Conservation (phyloP, 768 basidiomycete genomes). For the Mrakia frigida region DNA sequence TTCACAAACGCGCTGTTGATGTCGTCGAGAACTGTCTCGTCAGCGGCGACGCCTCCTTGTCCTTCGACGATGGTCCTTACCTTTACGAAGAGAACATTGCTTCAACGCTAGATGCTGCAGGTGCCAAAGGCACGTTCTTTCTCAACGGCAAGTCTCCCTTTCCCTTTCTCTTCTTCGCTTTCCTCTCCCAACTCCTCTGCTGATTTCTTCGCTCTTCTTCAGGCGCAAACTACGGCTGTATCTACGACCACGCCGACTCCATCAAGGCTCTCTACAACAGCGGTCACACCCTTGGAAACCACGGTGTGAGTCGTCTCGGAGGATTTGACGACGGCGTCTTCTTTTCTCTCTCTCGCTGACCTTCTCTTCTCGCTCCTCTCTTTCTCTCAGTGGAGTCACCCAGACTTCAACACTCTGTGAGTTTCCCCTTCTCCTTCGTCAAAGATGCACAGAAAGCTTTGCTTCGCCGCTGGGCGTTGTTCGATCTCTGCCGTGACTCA, state of each 20-base stretch:
- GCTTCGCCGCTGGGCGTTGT: too few relatives aligned
- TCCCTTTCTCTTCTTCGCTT: background rate
- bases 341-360: background rate
- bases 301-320: constrained; percentile 34
- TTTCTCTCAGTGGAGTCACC: constrained; percentile 31
- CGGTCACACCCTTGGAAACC: constrained; percentile 42
- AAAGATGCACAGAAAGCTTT: too few relatives aligned
- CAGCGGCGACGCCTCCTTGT: constrained; percentile 40
- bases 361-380: background rate
- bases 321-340: background rate
- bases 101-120: constrained; percentile 35
- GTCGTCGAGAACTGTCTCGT: constrained; percentile 39
- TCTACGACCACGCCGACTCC: constrained; percentile 40
- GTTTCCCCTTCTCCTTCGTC: too few relatives aligned
- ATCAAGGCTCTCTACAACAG: constrained; percentile 9
- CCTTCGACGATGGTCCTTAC: constrained; percentile 44
- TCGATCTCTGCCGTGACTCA: too few relatives aligned
- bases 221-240: constrained; percentile 44
- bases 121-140: constrained; percentile 50
- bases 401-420: constrained; percentile 39
- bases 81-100: constrained; percentile 37
- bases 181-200: background rate
- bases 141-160: constrained; percentile 34
- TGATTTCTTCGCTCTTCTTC: background rate
- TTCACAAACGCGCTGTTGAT: background rate